These are phyloP conservation scores for Boeremia lycopersici DNA, from an alignment of 2,329 filamentous ascomycete species.

Conservation along the genomic window DNA sequence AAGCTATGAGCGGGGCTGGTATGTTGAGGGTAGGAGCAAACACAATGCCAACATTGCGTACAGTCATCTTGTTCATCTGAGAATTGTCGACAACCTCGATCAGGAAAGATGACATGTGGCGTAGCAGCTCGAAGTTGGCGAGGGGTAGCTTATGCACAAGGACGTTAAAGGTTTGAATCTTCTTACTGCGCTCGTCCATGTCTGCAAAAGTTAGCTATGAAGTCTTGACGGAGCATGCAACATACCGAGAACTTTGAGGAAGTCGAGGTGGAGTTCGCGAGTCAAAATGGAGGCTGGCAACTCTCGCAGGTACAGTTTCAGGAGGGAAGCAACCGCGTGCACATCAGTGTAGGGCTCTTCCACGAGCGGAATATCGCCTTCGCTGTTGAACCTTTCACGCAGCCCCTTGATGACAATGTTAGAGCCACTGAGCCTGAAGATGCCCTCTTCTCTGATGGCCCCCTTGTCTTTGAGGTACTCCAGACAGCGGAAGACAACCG, in stretches of 20 bases:
- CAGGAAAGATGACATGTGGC: conserved; percentile 84
- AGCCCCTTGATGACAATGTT: conserved; percentile 91
- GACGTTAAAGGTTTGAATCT: conserved; percentile 75
- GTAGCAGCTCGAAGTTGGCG: conserved; percentile 80
- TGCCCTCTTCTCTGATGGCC: conserved; percentile 86
- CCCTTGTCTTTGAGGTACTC: conserved; percentile 87
- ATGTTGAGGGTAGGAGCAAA: conserved; percentile 98
- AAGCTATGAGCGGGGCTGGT: conserved; percentile 88
- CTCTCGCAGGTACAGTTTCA: conserved; percentile 89
- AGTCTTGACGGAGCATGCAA: background rate
- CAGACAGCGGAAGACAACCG: conserved; percentile 93
- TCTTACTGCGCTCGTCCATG: conserved; percentile 74
- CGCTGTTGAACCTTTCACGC: conserved; percentile 89
- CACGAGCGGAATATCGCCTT: conserved; percentile 88
- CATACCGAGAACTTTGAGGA: conserved; percentile 75
- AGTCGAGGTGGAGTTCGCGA: conserved; percentile 86
- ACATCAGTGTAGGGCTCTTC: conserved; percentile 92
- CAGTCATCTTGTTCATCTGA: conserved; percentile 95
- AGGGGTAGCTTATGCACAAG: conserved; percentile 81
- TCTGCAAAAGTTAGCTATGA: conserved; percentile 57
- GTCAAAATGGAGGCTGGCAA: conserved; percentile 90
- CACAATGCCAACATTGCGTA: conserved; percentile 94
- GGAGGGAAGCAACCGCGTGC: conserved; percentile 89
- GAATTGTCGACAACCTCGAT: conserved; percentile 92
- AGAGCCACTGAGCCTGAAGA: conserved; percentile 96